Base-by-base conservation (phyloP, 2,329 filamentous ascomycete genomes). In the Ilyonectria destructans region DNA sequence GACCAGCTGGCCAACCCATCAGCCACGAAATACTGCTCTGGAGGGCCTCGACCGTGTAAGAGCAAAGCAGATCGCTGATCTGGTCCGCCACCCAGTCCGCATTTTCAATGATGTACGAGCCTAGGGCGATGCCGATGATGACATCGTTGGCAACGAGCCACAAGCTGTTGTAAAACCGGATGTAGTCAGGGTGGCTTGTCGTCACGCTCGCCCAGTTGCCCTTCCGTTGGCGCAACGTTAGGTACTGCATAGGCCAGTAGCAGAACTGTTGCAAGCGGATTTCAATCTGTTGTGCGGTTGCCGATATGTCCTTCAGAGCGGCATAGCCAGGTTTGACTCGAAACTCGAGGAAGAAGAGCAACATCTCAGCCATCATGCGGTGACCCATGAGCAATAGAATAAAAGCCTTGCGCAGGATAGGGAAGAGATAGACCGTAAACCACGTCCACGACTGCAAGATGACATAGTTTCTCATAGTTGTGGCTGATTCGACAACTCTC, bases 71-170 rank as follows among this genome's bases (percentile, higher is more conserved):
- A 51, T 86, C 85, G 74, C 93, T 93, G 72, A 98, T 93, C 77
- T 93, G 90, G 59, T 89, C 87, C 2, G 95, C 95, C 2, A 97
- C 94, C 86, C 92, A 94, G 62, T 90, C 88, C 2, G 94, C 92
- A 76, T 99, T 98, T 79, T 99, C 96, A 69, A 98, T 96, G 69
- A 99, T 97, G 80, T 97, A 99, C 1, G 95, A 97, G 0, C 96
- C 97, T 8, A 99, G 83, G 1, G 96, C 96, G 73, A 99, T 98
- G 29, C 96, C 97, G 67, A 99, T 98, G 71, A 99, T 99, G 54
- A 99, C 93, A 82, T 99, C 96, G 83, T 99, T 99, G 33, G 95
- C 95, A 23, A 99, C 96, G 9, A 99, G 92, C 96, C 96, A 99
- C 5, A 99, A 85, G 77, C 95, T 98, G 80, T 99, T 99, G 84